These are phyloP conservation scores for Hypoxylon rickii DNA, from an alignment of 495 filamentous ascomycete genomes.

Conservation along the genomic window DNA sequence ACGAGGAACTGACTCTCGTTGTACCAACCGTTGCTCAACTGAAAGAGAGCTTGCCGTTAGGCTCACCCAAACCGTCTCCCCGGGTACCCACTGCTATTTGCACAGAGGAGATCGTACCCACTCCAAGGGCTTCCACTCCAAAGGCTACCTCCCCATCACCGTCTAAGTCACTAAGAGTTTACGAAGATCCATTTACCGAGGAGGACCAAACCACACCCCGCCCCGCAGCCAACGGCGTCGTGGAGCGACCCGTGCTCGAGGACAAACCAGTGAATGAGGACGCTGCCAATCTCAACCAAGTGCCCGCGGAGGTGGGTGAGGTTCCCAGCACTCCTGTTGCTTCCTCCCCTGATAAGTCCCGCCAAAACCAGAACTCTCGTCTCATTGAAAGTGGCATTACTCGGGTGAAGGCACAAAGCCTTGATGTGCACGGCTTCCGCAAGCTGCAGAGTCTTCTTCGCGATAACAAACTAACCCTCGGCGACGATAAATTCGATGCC, in stretches of 20 bases:
- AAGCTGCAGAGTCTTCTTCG: constrained; percentile 82
- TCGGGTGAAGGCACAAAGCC: constrained; percentile 67
- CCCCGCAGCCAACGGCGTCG: constrained; percentile 24
- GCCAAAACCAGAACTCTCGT: constrained; percentile 53
- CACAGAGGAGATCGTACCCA: constrained; percentile 12
- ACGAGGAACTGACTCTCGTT: constrained; percentile 57
- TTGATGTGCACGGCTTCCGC: constrained; percentile 88
- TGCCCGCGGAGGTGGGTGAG: constrained; percentile 20
- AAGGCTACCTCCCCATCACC: constrained; percentile 40
- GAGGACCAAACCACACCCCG: constrained; percentile 51
- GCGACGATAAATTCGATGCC: constrained; percentile 71
- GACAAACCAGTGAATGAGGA: constrained; percentile 59
- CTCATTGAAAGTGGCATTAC: constrained; percentile 77
- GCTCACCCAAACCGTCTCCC: constrained; percentile 24
- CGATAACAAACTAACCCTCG: constrained; percentile 61
- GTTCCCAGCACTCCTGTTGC: constrained; percentile 25
- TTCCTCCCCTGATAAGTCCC: constrained; percentile 56
- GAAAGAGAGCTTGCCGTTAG: constrained; percentile 17
- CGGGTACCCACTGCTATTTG: constrained; percentile 9
- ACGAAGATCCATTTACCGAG: constrained; percentile 62
- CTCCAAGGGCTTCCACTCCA: constrained; percentile 24
- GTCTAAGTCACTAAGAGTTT: constrained; percentile 54
- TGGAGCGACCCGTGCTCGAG: constrained; percentile 53
- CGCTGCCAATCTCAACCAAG: constrained; percentile 45
- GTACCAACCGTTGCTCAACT: constrained; percentile 39